Percentiles rank a stretch among this genome's conserved stretches.
These are phyloP conservation scores for Eleusine coracana DNA, from an alignment of 176 grass and related monocot genomes.

Conservation along the genomic window DNA sequence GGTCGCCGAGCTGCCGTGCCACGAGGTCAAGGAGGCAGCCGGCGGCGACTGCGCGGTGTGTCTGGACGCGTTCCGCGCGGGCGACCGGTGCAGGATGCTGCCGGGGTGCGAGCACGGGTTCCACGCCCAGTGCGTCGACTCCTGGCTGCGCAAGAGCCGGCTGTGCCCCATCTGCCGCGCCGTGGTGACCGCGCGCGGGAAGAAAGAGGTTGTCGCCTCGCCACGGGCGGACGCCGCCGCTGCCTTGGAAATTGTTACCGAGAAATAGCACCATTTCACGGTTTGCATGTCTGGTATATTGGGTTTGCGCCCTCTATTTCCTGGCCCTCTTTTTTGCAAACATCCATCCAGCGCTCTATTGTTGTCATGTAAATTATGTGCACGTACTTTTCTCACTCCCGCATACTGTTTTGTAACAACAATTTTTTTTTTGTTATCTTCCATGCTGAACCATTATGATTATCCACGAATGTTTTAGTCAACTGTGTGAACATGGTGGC, in stretches of 20 bases:
- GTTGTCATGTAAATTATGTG: background rate
- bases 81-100: conserved; percentile 43
- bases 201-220: background rate
- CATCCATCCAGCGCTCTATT: background rate
- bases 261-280: background rate
- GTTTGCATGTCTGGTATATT: background rate
- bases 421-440: background rate
- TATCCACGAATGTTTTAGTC: background rate
- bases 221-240: background rate
- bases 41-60: conserved; percentile 51
- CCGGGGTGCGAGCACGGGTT: conserved; percentile 60
- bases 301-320: background rate
- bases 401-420: background rate
- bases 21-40: background rate
- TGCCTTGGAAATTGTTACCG: background rate
- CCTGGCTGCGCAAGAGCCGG: conserved; percentile 52
- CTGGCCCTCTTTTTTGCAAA: background rate
- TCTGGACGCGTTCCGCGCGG: conserved; percentile 36
- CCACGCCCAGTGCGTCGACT: conserved; percentile 60
- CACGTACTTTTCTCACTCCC: background rate
- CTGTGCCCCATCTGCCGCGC: conserved; percentile 56
- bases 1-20: background rate
- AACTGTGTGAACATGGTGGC: too few species aligned
- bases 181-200: background rate
- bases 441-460: background rate